phyloP scores from a whole-genome alignment of 139 green algal genomes.

The Chlamydomonas sp. region DNA sequence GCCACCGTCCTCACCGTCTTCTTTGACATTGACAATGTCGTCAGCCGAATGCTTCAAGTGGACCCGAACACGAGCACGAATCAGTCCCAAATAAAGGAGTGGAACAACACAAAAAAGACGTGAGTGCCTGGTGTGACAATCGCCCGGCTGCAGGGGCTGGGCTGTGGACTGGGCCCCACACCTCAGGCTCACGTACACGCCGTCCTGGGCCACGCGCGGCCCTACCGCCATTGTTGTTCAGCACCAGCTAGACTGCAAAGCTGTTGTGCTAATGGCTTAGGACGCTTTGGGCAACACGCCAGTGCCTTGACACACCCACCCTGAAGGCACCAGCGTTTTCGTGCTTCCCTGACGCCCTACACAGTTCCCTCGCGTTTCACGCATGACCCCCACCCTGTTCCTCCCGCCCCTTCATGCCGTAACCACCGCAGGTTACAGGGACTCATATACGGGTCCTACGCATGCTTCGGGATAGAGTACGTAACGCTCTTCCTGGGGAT shows the following conservation, averaged over 20 bases:
- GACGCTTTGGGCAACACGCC: background rate
- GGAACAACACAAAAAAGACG: too few species aligned
- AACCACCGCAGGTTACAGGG: slow-evolving; percentile 43
- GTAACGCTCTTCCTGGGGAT: slow-evolving; percentile 60
- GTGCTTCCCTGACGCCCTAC: background rate
- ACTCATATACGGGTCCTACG: slow-evolving; percentile 49
- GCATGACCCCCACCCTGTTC: background rate
- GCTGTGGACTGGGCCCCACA: too few species aligned
- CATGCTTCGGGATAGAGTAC: slow-evolving; percentile 65
- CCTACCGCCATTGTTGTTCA: too few species aligned
- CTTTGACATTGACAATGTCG: slow-evolving; percentile 49
- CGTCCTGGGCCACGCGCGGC: too few species aligned
- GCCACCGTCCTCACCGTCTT: slow-evolving; percentile 52
- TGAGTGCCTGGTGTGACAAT: too few species aligned
- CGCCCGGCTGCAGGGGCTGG: too few species aligned
- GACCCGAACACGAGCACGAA: background rate
- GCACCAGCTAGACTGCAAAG: too few species aligned
- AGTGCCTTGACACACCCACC: background rate
- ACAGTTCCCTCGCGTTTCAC: background rate
- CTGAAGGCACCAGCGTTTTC: background rate
- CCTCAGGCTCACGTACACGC: too few species aligned
- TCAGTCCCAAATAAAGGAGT: background rate
- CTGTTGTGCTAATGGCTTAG: background rate
- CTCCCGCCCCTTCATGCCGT: background rate
- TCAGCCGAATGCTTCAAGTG: slow-evolving; percentile 19